phyloP scores from a whole-genome alignment of 345 rosid genomes.

The Sapria himalayana region DNA sequence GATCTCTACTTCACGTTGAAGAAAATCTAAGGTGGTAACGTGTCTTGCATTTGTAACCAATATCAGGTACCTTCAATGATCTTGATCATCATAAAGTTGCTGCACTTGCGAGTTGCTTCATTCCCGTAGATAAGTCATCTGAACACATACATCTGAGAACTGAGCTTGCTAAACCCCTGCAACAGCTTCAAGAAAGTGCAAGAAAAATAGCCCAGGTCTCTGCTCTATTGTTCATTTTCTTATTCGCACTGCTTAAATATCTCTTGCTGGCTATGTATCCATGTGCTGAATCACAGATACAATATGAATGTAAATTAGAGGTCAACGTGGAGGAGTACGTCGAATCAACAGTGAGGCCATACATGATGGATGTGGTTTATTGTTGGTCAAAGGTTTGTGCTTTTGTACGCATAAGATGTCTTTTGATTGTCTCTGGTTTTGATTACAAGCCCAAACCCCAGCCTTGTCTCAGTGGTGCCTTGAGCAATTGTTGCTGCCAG shows the following conservation, averaged over 20 bases:
- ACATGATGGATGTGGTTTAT: slow-evolving; percentile 87
- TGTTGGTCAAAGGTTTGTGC: slow-evolving; percentile 82
- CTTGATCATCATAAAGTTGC: slow-evolving; percentile 97
- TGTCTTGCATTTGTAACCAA: too few species aligned
- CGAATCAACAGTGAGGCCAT: slow-evolving; percentile 88
- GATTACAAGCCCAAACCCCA: too few species aligned
- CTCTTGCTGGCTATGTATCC: slow-evolving; percentile 3
- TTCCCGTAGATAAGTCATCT: slow-evolving; percentile 83
- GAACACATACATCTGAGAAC: slow-evolving; percentile 73
- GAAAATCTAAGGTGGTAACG: too few species aligned
- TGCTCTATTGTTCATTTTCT: slow-evolving; percentile 3
- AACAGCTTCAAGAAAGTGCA: slow-evolving; percentile 92
- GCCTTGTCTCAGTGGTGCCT: too few species aligned
- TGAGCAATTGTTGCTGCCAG: too few species aligned
- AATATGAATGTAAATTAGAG: slow-evolving; percentile 91
- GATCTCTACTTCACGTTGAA: too few species aligned
- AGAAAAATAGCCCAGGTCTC: slow-evolving; percentile 87
- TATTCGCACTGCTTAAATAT: background rate
- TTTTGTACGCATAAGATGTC: background rate
- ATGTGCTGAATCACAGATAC: slow-evolving; percentile 32
- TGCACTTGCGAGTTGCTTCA: slow-evolving; percentile 95
- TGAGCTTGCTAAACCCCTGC: slow-evolving; percentile 78
- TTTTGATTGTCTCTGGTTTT: too few species aligned
- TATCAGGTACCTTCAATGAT: slow-evolving; percentile 81
- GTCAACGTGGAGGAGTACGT: slow-evolving; percentile 78